Percentiles rank a stretch among this genome's conserved stretches.
These are phyloP conservation scores for Sclerotinia nivalis DNA, from an alignment of 2,329 filamentous ascomycete species.

Conservation along the genomic window DNA sequence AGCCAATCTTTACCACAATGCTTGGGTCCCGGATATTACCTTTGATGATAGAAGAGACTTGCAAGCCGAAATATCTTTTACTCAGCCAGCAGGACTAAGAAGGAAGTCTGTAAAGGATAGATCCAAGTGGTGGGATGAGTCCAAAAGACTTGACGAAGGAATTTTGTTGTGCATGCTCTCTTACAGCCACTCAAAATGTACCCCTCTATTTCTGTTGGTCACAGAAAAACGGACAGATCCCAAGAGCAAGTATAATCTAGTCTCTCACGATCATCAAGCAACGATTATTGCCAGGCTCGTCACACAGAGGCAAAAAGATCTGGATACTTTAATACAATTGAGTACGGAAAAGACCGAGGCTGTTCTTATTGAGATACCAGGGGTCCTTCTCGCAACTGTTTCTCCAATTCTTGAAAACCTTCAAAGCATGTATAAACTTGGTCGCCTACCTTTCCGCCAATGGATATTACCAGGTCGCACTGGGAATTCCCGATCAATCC, in stretches of 20 bases:
- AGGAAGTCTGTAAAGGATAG: slow-evolving; percentile 30
- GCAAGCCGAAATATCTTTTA: slow-evolving; percentile 6
- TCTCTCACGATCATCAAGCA: not conserved
- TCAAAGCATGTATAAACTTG: slow-evolving; percentile 10
- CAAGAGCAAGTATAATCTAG: not conserved
- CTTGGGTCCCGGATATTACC: not conserved
- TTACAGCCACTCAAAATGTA: slow-evolving; percentile 36
- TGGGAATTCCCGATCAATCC: not conserved
- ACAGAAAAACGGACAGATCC: not conserved
- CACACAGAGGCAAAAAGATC: not conserved
- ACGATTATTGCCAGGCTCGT: slow-evolving; percentile 1
- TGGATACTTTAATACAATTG: slow-evolving; percentile 1
- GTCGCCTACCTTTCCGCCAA: slow-evolving; percentile 10
- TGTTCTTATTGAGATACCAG: slow-evolving; percentile 13
- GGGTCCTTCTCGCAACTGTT: slow-evolving; percentile 14
- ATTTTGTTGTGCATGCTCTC: slow-evolving; percentile 50
- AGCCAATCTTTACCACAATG: not conserved
- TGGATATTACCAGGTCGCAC: slow-evolving; percentile 18
- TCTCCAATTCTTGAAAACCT: slow-evolving; percentile 18
- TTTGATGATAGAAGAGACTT: slow-evolving; percentile 3
- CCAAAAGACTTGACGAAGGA: slow-evolving; percentile 49
- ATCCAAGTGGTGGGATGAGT: slow-evolving; percentile 51
- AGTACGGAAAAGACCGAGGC: not conserved
- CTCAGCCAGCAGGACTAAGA: not conserved
- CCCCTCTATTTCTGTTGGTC: slow-evolving; percentile 10